Percentiles rank a stretch among this genome's conserved stretches.
Evolutionary conservation across 2,329 filamentous ascomycete genomes (phyloP).

Genomic region (Phialemonium atrogriseum): DNA sequence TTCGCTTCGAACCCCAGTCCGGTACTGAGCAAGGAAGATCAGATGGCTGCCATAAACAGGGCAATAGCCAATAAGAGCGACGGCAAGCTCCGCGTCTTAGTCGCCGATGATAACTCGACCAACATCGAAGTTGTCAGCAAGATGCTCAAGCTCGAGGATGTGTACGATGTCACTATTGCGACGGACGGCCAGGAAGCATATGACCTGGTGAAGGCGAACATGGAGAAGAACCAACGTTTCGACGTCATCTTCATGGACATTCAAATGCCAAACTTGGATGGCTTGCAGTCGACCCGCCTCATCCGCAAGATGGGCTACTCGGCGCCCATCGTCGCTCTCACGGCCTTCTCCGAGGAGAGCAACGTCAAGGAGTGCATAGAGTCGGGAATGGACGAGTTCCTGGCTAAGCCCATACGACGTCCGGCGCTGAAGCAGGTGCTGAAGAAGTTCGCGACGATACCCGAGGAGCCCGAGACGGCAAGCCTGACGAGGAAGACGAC

Average conservation of each 20-base stretch:
- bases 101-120: slow-evolving; percentile 63
- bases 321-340: slow-evolving; percentile 82
- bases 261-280: slow-evolving; percentile 90
- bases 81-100: slow-evolving; percentile 68
- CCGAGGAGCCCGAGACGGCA: slow-evolving; percentile 53
- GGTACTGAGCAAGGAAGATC: slow-evolving; percentile 41
- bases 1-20: slow-evolving; percentile 44
- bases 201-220: slow-evolving; percentile 74
- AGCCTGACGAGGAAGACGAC: slow-evolving; percentile 24
- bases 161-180: slow-evolving; percentile 84
- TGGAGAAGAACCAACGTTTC: slow-evolving; percentile 64
- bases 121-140: slow-evolving; percentile 52
- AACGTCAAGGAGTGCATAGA: slow-evolving; percentile 83
- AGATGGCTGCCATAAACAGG: slow-evolving; percentile 56
- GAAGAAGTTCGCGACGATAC: slow-evolving; percentile 75
- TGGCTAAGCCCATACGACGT: slow-evolving; percentile 68
- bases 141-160: slow-evolving; percentile 66
- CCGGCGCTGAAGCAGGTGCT: slow-evolving; percentile 80
- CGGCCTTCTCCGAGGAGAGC: slow-evolving; percentile 83
- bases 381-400: slow-evolving; percentile 86
- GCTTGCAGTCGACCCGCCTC: slow-evolving; percentile 74
- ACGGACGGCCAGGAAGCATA: slow-evolving; percentile 83
- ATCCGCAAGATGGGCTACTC: slow-evolving; percentile 83
- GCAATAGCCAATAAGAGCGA: slow-evolving; percentile 54
- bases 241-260: slow-evolving; percentile 96